Conservation (phyloP, 129 eudicot genomes). For the Artemisia annua region DNA sequence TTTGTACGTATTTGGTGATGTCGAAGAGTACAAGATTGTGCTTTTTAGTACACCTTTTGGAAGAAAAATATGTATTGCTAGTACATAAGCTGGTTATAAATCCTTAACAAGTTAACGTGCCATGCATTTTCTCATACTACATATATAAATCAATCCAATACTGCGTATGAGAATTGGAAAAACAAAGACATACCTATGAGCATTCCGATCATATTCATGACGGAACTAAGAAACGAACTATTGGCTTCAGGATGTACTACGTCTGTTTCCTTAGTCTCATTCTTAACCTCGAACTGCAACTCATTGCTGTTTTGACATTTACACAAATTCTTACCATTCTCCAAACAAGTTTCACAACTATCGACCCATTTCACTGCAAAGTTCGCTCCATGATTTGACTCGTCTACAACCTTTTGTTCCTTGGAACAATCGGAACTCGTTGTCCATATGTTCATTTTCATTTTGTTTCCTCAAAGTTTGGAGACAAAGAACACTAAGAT, state of each 20-base stretch:
- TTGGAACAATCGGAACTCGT: constrained; percentile 26
- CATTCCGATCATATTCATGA: constrained; percentile 86
- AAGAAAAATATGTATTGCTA: too few species aligned
- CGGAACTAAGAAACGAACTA: constrained; percentile 70
- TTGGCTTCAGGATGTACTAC: constrained; percentile 20
- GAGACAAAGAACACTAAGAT: constrained; percentile 25
- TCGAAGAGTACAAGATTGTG: too few species aligned
- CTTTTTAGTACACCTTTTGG: too few species aligned
- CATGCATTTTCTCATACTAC: too few species aligned
- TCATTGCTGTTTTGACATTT: constrained; percentile 23
- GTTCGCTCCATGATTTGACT: constrained; percentile 21
- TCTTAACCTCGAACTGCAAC: constrained; percentile 26
- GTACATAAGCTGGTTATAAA: too few species aligned
- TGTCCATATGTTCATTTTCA: constrained; percentile 26
- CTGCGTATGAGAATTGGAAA: background rate
- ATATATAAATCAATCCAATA: too few species aligned
- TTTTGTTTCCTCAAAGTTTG: constrained; percentile 29
- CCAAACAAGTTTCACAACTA: constrained; percentile 39
- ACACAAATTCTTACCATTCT: constrained; percentile 32
- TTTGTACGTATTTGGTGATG: too few species aligned
- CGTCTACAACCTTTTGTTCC: constrained; percentile 24
- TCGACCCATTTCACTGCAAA: constrained; percentile 28
- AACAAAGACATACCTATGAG: constrained; percentile 57
- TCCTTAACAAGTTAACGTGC: too few species aligned
- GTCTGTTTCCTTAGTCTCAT: constrained; percentile 21